Percentiles rank a stretch among this genome's conserved stretches.
phyloP scores from a whole-genome alignment of 345 rosid genomes.

The Lagerstroemia speciosa region DNA sequence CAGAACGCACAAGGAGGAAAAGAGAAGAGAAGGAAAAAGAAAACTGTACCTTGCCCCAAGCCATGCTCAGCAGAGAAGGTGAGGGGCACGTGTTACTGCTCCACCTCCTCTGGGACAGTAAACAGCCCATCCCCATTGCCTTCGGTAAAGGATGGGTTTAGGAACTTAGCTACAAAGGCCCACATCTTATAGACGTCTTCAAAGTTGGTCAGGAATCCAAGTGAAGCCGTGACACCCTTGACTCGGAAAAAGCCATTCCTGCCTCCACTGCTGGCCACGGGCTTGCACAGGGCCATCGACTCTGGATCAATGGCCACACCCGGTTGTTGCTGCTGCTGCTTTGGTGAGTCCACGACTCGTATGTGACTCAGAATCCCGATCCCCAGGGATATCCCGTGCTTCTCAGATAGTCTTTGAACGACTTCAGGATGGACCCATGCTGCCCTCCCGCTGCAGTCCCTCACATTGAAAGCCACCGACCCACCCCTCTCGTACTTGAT shows the following conservation, averaged over 20 bases:
- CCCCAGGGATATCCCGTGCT: conserved; percentile 51
- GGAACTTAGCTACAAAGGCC: conserved; percentile 55
- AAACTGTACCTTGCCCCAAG: conserved; percentile 3
- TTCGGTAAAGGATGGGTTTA: conserved; percentile 32
- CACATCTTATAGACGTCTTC: conserved; percentile 63
- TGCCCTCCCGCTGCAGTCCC: conserved; percentile 25
- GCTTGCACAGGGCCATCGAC: conserved; percentile 41
- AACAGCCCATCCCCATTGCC: conserved; percentile 27
- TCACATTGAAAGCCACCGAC: conserved; percentile 52
- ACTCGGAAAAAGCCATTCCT: conserved; percentile 39
- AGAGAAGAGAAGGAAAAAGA: background rate
- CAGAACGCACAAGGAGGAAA: background rate
- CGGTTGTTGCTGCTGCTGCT: conserved; percentile 19
- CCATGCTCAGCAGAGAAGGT: background rate
- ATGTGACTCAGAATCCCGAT: conserved; percentile 51
- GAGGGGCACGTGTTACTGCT: conserved; percentile 18
- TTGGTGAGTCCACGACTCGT: conserved; percentile 35
- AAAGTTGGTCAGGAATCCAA: conserved; percentile 58
- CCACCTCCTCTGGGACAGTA: conserved; percentile 35
- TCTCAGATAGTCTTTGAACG: conserved; percentile 57
- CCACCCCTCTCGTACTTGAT: conserved; percentile 66
- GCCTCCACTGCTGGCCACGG: conserved; percentile 34
- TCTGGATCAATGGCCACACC: conserved; percentile 28
- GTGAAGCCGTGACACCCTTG: conserved; percentile 59
- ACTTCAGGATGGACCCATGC: conserved; percentile 42